A percentile compares a stretch with the other conserved stretches of the same genome.
Conservation (phyloP, 768 basidiomycete genomes). For the Steccherinum ochraceum region DNA sequence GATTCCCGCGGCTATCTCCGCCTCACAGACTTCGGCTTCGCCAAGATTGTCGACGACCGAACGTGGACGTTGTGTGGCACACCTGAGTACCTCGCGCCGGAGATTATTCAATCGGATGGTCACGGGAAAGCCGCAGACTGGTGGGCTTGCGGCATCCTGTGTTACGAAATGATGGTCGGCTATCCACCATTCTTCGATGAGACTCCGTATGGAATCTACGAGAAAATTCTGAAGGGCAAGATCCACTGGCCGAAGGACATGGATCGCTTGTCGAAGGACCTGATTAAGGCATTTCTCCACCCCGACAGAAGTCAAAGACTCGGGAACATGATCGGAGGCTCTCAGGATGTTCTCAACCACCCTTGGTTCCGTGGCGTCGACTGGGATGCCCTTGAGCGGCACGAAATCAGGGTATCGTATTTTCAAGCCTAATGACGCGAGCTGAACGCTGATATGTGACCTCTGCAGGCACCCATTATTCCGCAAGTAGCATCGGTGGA, state of each 20-base stretch:
- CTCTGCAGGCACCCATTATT: constrained; percentile 72
- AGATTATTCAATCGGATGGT: constrained; percentile 96
- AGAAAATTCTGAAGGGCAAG: constrained; percentile 87
- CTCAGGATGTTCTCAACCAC: constrained; percentile 86
- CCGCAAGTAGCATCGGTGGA: constrained; percentile 75
- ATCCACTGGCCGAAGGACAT: constrained; percentile 90
- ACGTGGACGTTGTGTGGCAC: constrained; percentile 98
- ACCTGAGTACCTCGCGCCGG: constrained; percentile 95
- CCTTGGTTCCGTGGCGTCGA: constrained; percentile 96
- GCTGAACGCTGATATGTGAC: constrained; percentile 1
- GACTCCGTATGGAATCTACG: constrained; percentile 96
- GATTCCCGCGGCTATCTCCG: constrained; percentile 91
- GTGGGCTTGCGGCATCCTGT: constrained; percentile 98
- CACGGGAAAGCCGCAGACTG: constrained; percentile 98
- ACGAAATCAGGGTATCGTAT: constrained; percentile 74
- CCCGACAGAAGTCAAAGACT: constrained; percentile 88
- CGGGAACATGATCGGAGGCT: constrained; percentile 89
- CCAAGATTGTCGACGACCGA: constrained; percentile 94
- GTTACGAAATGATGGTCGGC: constrained; percentile 98
- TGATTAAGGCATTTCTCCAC: constrained; percentile 84
- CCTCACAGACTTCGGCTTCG: constrained; percentile 97
- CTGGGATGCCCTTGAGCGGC: constrained; percentile 81
- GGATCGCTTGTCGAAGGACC: constrained; percentile 83
- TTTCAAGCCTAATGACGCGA: constrained; percentile 4
- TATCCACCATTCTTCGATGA: constrained; percentile 99